Base-by-base conservation (phyloP, 2,329 filamentous ascomycete genomes). In the Talaromyces funiculosus region DNA sequence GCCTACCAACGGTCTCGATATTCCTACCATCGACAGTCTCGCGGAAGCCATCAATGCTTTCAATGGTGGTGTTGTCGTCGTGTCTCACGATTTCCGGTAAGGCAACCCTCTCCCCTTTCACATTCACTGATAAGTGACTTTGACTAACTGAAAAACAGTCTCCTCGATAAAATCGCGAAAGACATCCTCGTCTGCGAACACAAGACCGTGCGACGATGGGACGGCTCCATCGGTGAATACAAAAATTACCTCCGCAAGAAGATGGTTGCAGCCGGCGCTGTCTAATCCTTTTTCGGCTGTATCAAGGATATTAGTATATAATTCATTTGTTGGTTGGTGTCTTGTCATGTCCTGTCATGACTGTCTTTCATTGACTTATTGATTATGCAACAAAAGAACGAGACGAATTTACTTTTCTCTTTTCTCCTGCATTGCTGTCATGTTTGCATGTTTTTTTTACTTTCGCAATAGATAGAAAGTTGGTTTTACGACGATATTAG, bases 151-250 rank as follows among this genome's bases (percentile, higher is more conserved):
- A 67, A 53, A 35, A 47, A 54, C 69, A 95, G 93, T 83, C 83
- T 99, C 72, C 87, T 99, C 67, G 94, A 99, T 86, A 97, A 96
- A 84, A 97, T 99, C 76, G 94, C 94, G 69, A 99, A 99, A 85
- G 91, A 99, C 78, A 99, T 99, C 78, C 87, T 99, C 80, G 94
- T 99, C 60, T 99, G 95, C 79, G 94, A 99, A 81, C 92, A 99
- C 86, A 92, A 92, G 84, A 92, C 92, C 14, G 92, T 97, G 69
- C 87, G 84, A 69, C 80, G 86, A 71, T 99, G 94, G 94, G 87
- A 93, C 65, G 93, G 93, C 70, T 81, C 79, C 66, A 99, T 99
- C 72, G 88, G 88, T 68, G 87, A 92, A 63, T 99, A 99, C 90
- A 99, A 99, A 90, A 90, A 95, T 81, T 86, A 97, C 80, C 85